phyloP scores from a whole-genome alignment of 345 rosid genomes.

The Turritis glabra region DNA sequence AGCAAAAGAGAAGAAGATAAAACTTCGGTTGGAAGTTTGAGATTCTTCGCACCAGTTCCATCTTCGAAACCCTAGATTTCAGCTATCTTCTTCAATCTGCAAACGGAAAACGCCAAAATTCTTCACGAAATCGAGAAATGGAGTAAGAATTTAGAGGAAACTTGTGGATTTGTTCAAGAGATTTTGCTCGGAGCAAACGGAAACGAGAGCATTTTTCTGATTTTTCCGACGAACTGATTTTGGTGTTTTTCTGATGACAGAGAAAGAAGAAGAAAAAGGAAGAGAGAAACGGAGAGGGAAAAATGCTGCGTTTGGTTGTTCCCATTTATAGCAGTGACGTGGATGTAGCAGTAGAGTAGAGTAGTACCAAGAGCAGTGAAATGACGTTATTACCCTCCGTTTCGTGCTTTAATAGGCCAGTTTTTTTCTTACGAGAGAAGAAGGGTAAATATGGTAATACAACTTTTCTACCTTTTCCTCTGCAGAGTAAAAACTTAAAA shows the following conservation, averaged over 20 bases:
- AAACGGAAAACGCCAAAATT: not conserved
- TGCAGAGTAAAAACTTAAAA: too few relatives aligned
- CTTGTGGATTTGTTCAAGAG: not conserved
- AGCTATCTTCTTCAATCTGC: not conserved
- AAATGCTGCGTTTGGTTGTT: not conserved
- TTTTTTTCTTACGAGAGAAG: not conserved
- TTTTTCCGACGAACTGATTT: not conserved
- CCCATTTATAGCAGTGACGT: not conserved
- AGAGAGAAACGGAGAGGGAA: not conserved
- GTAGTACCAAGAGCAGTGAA: not conserved
- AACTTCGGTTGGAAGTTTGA: not conserved
- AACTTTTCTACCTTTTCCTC: not conserved
- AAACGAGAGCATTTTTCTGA: not conserved
- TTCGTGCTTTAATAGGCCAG: too few relatives aligned
- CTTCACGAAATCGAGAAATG: not conserved
- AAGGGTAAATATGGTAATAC: not conserved
- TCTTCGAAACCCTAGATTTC: not conserved
- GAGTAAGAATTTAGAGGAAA: not conserved
- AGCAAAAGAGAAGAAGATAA: too few relatives aligned
- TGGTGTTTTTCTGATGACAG: not conserved
- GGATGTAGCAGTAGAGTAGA: not conserved
- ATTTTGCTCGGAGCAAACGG: not conserved
- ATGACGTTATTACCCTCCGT: not conserved
- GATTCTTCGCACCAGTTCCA: not conserved
- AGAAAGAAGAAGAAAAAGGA: too few relatives aligned